Evolutionary conservation across 371 early-diverging fungal genomes (phyloP), one percentile per base, ranked within the genome.

Genomic region (Mucor sp.): DNA sequence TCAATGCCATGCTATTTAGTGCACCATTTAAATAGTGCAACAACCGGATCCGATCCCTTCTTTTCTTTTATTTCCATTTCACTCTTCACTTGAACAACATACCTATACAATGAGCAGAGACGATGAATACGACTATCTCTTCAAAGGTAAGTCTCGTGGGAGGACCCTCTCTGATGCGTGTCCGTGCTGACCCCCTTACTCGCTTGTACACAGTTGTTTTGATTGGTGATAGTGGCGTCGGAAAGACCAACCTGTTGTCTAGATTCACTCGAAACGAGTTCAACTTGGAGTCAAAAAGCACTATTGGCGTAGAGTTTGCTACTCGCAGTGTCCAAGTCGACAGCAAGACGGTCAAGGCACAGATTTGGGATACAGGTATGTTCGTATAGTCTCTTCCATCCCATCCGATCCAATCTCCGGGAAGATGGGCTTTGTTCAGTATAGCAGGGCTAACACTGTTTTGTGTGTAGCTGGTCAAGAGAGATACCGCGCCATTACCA

Each of bases 191-290:
- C 19, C 44, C n/a, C 41, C 30, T 6, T 6, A 2, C 23, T 47
- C 47, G 6, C 41, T 47, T 12, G 23, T 6, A 50, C 25, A 28
- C 71, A 95, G 99, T 99, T 84, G 99, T 99, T 35, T 87, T 99
- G 60, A 99, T 99, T 85, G 99, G 99, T 57, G 99, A 99, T 77
- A 97, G 99, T n/a, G 98, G 99, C 44, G 99, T 99, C 67, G 99
- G 99, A 67, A 99, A 99, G 82, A 99, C 99, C 70, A 99, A 99
- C 83, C 91, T 99, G 30, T 91, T 99, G 53, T 90, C 95, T 70
- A 91, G 98, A 66, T 98, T 99, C 82, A 98, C 99, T 28, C 90
- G 97, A 68, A 95, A 98, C 81, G 98, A 97, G 81, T 99, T 99
- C 86, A 94, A 93, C 77, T 75, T 96, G 69, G 97, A 97, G 71